phyloP scores from a whole-genome alignment of 2,329 filamentous ascomycete genomes.

The Graphilbum fragrans region DNA sequence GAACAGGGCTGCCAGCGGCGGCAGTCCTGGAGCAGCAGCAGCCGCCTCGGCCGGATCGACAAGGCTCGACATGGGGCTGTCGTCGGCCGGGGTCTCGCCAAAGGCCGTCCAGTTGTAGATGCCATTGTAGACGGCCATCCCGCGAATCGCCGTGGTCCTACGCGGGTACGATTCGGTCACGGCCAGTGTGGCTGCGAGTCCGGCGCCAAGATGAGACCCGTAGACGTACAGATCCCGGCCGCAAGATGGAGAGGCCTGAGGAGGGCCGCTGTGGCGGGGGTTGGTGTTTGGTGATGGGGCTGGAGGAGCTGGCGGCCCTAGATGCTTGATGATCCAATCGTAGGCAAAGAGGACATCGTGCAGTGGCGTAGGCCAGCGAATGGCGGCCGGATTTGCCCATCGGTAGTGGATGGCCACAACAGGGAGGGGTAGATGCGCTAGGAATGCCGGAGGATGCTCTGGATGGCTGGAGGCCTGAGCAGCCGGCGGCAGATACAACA shows the following conservation, averaged over 20 bases:
- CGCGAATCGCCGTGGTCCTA: conserved; percentile 33
- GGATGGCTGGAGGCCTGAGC: conserved; percentile 14
- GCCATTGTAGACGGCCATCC: conserved; percentile 44
- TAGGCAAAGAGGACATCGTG: conserved; percentile 45
- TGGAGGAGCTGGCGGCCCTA: conserved; percentile 22
- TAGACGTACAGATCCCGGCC: conserved; percentile 35
- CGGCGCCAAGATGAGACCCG: conserved; percentile 45
- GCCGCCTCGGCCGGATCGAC: conserved; percentile 11
- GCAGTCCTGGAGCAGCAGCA: conserved; percentile 23
- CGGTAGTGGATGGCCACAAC: conserved; percentile 48
- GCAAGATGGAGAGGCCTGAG: conserved; percentile 12
- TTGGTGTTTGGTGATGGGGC: background rate
- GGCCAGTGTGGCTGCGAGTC: conserved; percentile 42
- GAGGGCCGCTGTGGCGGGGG: background rate
- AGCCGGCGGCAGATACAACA: conserved; percentile 43
- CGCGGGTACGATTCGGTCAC: conserved; percentile 40
- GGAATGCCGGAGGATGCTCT: conserved; percentile 23
- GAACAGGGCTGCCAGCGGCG: conserved; percentile 28
- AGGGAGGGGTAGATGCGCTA: conserved; percentile 26
- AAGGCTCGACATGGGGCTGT: conserved; percentile 10
- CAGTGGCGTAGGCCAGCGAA: conserved; percentile 42
- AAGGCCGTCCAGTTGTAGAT: conserved; percentile 55
- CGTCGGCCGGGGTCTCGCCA: conserved; percentile 12
- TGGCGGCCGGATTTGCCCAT: conserved; percentile 24
- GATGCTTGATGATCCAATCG: conserved; percentile 34